These are phyloP conservation scores for Mycena leptocephala DNA, from an alignment of 768 basidiomycete species.

Conservation along the genomic window DNA sequence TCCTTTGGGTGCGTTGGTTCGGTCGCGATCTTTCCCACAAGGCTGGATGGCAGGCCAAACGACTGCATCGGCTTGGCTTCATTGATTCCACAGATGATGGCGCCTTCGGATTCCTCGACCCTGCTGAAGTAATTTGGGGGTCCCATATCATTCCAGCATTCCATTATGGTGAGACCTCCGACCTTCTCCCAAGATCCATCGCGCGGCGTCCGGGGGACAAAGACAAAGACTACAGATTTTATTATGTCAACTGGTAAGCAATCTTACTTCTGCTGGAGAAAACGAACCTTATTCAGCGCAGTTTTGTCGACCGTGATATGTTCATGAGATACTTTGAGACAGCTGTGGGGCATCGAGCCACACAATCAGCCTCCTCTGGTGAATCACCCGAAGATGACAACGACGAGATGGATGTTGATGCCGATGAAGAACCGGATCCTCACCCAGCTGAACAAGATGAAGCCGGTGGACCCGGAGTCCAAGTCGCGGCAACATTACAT, in stretches of 20 bases:
- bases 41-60: neutral
- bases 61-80: neutral
- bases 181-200: neutral
- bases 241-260: constrained; percentile 7
- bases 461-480: too few relatives aligned
- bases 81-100: neutral
- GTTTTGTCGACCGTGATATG: neutral
- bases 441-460: too few relatives aligned
- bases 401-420: neutral
- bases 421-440: too few relatives aligned
- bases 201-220: neutral
- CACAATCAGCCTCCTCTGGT: neutral
- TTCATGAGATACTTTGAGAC: neutral
- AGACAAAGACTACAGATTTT: neutral
- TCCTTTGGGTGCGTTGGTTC: constrained; percentile 1
- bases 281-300: neutral
- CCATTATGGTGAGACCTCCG: neutral
- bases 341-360: neutral
- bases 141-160: neutral
- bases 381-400: neutral
- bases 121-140: neutral
- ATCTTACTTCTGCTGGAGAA: neutral
- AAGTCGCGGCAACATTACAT: too few relatives aligned
- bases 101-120: constrained; percentile 2
- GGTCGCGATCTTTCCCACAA: neutral